Base-by-base conservation (phyloP, 2,329 filamentous ascomycete genomes). In the Podosphaera fusca region DNA sequence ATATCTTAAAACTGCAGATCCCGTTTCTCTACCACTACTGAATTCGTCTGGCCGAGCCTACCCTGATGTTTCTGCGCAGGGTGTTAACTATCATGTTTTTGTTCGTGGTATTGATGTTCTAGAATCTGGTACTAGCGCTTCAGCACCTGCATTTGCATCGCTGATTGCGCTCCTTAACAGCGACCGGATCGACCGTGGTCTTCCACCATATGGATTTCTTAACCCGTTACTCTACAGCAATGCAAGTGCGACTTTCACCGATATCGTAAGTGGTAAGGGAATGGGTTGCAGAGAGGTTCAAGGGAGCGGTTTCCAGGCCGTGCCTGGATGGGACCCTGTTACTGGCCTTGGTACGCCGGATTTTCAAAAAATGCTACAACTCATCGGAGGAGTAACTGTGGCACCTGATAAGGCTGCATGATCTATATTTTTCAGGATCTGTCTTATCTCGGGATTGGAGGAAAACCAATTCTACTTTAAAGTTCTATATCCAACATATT, bases 81-180 rank as follows among this genome's bases (percentile, higher is more conserved):
- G 80, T 1, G 77, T 76, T 2, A 75, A 79, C 58, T 84, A 81
- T 59, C 58, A 67, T 8, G 61, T 67, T 34, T 60, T 71, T 55
- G 67, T 68, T 55, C 64, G 66, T 12, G 70, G 70, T 2, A 63
- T 50, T 0, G 62, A 66, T 21, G 63, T 66, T 4, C 62, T 64
- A 0, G 72, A 79, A 36, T 71, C 70, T 40, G 77, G 77, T 3
- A 77, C 74, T 0, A 74, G 71, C 10, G 77, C 77, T 12, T 74
- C 78, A 1, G 69, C 75, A 0, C 82, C 82, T 0, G 70, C 77
- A 0, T 75, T 77, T 3, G 73, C 78, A 1, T 76, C 73, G 36
- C 71, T 84, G 56, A 71, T 85, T 46, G 70, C 76, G 3, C 70
- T 85, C 2, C 68, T 84, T 53, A 85, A 84, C 62, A 79, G 81